These are phyloP conservation scores for Globisporangium uncinulatum DNA, from an alignment of 352 stramenopile genomes.

Conservation along the genomic window DNA sequence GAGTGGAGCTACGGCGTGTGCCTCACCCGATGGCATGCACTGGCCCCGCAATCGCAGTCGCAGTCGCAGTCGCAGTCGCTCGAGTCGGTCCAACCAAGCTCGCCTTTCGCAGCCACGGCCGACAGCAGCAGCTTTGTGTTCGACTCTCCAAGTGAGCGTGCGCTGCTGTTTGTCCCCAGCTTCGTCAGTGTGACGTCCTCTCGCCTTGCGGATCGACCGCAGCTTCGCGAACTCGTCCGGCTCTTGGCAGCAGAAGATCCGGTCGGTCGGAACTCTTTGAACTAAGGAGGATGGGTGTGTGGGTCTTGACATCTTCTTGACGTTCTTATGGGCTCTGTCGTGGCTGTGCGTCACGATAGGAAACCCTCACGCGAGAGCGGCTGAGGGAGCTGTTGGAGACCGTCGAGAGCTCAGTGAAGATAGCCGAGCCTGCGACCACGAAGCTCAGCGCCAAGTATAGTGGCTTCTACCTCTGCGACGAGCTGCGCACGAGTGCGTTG, in stretches of 20 bases:
- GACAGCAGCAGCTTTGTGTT: slow-evolving; percentile 5
- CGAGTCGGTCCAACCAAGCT: not conserved
- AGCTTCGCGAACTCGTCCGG: slow-evolving; percentile 21
- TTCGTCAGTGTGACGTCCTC: slow-evolving; percentile 17
- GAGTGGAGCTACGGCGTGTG: slow-evolving; percentile 27
- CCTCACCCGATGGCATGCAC: slow-evolving; percentile 17
- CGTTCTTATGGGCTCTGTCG: not conserved
- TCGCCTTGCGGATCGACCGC: slow-evolving; percentile 16
- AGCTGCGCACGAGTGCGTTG: slow-evolving; percentile 12
- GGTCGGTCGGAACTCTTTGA: not conserved
- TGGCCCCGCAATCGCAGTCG: not conserved
- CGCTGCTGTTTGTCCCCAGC: slow-evolving; percentile 3
- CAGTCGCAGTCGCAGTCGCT: not conserved
- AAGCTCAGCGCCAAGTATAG: slow-evolving; percentile 26
- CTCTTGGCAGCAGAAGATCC: slow-evolving; percentile 13
- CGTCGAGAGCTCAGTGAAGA: not conserved
- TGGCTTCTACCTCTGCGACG: slow-evolving; percentile 27
- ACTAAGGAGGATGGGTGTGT: not conserved
- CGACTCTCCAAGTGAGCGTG: not conserved
- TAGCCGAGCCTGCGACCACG: not conserved
- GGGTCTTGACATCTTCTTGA: not conserved
- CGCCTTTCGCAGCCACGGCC: not conserved
- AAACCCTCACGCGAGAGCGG: slow-evolving; percentile 5
- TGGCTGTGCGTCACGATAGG: not conserved
- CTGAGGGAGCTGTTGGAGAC: slow-evolving; percentile 5